These are phyloP conservation scores for Ganoderma lucidum DNA, from an alignment of 1,284 basidiomycete genomes.

Conservation along the genomic window DNA sequence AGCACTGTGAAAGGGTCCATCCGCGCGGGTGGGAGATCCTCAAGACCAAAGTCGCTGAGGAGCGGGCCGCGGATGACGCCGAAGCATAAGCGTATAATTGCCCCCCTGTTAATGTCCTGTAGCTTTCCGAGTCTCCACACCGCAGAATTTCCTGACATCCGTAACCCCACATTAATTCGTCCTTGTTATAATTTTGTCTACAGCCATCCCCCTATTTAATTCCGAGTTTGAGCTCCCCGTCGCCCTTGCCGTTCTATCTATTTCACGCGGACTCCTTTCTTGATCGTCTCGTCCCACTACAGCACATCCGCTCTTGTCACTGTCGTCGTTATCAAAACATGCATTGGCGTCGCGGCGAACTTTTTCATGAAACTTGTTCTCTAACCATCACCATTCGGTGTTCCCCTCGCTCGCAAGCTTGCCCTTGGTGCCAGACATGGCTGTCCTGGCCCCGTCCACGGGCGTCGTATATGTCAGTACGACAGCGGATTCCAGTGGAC, in stretches of 20 bases:
- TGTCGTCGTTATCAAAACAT: neutral
- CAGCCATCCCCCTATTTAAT: neutral
- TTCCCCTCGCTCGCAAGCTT: neutral
- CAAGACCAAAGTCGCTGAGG: constrained; percentile 23
- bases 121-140: neutral
- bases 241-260: too few relatives aligned
- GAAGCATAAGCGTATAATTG: neutral
- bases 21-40: constrained; percentile 37
- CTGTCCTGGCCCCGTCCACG: neutral
- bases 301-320: neutral
- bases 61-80: constrained; percentile 19
- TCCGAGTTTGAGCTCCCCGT: neutral
- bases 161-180: neutral
- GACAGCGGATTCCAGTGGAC: constrained; percentile 4
- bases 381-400: neutral
- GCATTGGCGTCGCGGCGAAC: neutral
- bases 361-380: neutral
- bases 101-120: neutral
- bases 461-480: neutral
- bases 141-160: neutral
- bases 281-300: neutral
- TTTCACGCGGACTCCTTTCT: neutral
- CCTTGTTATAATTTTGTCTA: neutral
- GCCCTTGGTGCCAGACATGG: neutral
- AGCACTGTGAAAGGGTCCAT: constrained; percentile 37